Evolutionary conservation across 805 yeast genomes (phyloP).

Genomic region (Yarrowia sp.): DNA sequence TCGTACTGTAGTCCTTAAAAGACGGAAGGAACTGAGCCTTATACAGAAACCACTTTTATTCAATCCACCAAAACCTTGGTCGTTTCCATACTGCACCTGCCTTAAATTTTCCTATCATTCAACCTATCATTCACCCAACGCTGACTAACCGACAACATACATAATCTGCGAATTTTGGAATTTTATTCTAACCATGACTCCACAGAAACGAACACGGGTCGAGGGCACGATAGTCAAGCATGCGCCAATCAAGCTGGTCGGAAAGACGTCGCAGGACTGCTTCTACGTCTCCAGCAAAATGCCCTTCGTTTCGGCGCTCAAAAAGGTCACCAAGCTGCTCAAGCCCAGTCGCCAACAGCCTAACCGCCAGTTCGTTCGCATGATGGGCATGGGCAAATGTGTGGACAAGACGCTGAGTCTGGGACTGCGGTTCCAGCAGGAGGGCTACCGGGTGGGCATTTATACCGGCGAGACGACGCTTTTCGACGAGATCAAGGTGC

Average conservation of each 20-base stretch:
- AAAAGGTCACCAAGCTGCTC: slow-evolving; percentile 57
- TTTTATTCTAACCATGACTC: not conserved
- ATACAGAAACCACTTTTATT: no score
- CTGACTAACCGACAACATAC: not conserved
- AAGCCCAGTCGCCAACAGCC: slow-evolving; percentile 44
- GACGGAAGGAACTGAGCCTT: no score
- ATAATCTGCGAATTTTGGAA: no score
- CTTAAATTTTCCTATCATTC: no score
- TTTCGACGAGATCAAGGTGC: slow-evolving; percentile 57
- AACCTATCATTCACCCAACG: no score
- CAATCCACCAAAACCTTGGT: no score
- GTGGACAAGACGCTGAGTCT: slow-evolving; percentile 62
- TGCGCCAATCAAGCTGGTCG: slow-evolving; percentile 25
- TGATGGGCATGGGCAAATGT: slow-evolving; percentile 76
- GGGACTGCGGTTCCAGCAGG: slow-evolving; percentile 57
- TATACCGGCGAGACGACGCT: slow-evolving; percentile 65
- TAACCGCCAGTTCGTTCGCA: slow-evolving; percentile 48
- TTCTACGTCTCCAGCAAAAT: slow-evolving; percentile 61
- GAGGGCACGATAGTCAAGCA: slow-evolving; percentile 13
- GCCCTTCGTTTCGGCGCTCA: slow-evolving; percentile 71
- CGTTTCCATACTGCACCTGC: no score
- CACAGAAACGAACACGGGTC: not conserved
- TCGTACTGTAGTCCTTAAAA: no score
- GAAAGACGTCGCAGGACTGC: slow-evolving; percentile 8
- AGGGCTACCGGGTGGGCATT: slow-evolving; percentile 55